Percentiles rank a stretch among this genome's conserved stretches.
Conservation (phyloP, 768 basidiomycete species). For the Melanogaster broomeanus region DNA sequence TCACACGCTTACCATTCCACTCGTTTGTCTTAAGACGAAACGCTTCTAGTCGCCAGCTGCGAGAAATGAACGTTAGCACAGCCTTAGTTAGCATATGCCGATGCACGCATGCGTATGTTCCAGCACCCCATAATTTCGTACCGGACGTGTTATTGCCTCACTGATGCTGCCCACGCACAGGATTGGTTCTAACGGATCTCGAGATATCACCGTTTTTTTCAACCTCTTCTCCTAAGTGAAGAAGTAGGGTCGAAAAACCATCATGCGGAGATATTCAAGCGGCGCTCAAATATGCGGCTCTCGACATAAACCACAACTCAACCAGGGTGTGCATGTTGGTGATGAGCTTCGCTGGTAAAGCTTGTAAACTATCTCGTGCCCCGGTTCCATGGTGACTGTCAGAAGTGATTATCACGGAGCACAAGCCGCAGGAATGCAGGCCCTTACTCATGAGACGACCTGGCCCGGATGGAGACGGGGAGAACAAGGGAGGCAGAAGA, state of each 20-base stretch:
- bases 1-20: background rate
- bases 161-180: conserved; percentile 31
- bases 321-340: conserved; percentile 68
- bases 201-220: conserved; percentile 48
- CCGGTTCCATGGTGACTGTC: conserved; percentile 1
- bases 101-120: conserved; percentile 66
- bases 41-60: conserved; percentile 46
- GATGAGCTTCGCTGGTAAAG: conserved; percentile 71
- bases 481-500: conserved; percentile 42
- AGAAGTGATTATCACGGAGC: conserved; percentile 71
- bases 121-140: background rate
- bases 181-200: conserved; percentile 58
- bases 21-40: conserved; percentile 6
- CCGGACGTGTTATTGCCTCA: background rate
- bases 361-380: background rate
- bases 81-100: conserved; percentile 74
- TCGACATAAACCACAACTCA: background rate
- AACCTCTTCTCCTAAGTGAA: conserved; percentile 68
- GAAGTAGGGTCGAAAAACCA: conserved; percentile 74
- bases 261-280: conserved; percentile 53
- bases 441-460: conserved; percentile 57
- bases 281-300: conserved; percentile 31
- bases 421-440: conserved; percentile 50
- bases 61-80: conserved; percentile 46
- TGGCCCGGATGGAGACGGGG: conserved; percentile 49